These are phyloP conservation scores for Chlorella sp. DNA, from an alignment of 139 green algal genomes.

Conservation along the genomic window DNA sequence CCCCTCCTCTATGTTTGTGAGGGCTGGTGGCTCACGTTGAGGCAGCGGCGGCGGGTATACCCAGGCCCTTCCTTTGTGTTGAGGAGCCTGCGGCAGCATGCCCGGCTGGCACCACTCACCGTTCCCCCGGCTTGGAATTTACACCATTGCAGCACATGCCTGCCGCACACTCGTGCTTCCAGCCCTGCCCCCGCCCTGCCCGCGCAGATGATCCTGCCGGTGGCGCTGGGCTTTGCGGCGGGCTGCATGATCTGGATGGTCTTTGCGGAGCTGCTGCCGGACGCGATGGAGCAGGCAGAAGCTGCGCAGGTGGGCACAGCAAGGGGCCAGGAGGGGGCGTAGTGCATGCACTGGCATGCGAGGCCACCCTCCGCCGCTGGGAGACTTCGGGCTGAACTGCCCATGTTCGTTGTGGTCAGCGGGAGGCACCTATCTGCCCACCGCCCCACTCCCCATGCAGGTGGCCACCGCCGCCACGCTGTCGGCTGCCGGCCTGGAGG, in stretches of 20 bases:
- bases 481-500: conserved; percentile 88
- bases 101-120: too few relatives aligned
- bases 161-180: background rate
- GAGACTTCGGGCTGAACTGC: too few relatives aligned
- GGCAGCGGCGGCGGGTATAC: too few relatives aligned
- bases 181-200: background rate
- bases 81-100: too few relatives aligned
- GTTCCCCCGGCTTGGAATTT: too few relatives aligned
- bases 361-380: too few relatives aligned
- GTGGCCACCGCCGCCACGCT: conserved; percentile 91
- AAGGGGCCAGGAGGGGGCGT: too few relatives aligned
- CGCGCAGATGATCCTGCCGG: conserved; percentile 73
- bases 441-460: background rate
- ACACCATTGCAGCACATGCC: background rate
- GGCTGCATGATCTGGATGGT: conserved; percentile 99
- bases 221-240: conserved; percentile 95
- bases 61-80: too few relatives aligned
- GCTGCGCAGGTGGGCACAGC: background rate
- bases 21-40: too few relatives aligned
- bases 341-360: too few relatives aligned
- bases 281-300: conserved; percentile 74
- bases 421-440: too few relatives aligned
- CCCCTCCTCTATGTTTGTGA: conserved; percentile 94
- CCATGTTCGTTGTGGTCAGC: too few relatives aligned
- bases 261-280: conserved; percentile 95